Evolutionary conservation across 129 eudicot genomes (phyloP).

Genomic region (Artemisia argyi): DNA sequence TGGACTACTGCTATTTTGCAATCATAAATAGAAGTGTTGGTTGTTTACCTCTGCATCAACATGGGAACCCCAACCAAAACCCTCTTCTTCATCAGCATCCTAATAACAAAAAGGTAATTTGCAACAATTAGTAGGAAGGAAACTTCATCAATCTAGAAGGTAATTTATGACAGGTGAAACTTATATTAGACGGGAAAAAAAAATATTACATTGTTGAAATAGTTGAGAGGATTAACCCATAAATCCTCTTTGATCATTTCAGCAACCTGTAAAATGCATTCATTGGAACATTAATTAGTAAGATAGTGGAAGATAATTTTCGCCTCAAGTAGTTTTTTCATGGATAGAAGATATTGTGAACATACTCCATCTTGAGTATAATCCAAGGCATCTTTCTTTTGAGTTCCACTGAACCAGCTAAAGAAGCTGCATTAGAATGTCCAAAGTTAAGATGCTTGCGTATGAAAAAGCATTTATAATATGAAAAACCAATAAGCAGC

Average conservation of each 20-base stretch:
- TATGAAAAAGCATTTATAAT: neutral
- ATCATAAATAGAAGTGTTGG: neutral
- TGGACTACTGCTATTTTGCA: neutral
- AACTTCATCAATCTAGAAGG: neutral
- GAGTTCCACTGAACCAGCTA: slow-evolving; percentile 76
- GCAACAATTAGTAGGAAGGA: slow-evolving; percentile 11
- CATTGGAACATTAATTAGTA: neutral
- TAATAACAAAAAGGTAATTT: slow-evolving; percentile 25
- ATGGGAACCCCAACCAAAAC: slow-evolving; percentile 47
- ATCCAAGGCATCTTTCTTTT: slow-evolving; percentile 49
- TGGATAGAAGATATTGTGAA: neutral
- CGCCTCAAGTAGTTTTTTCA: neutral
- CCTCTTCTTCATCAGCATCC: slow-evolving; percentile 91
- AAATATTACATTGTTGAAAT: slow-evolving; percentile 66
- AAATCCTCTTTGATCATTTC: slow-evolving; percentile 92
- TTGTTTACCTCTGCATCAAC: slow-evolving; percentile 65
- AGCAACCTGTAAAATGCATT: slow-evolving; percentile 60
- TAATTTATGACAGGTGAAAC: neutral
- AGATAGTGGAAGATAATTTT: neutral
- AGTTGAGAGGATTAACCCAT: slow-evolving; percentile 90
- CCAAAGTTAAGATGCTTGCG: neutral
- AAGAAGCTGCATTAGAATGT: slow-evolving; percentile 67
- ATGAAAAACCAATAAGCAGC: neutral
- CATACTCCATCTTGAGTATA: slow-evolving; percentile 72
- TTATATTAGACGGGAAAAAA: neutral